Evolutionary conservation across 257 asterid genomes (phyloP), one percentile per base, ranked within the genome.

Genomic region (Penstemon davidsonii): DNA sequence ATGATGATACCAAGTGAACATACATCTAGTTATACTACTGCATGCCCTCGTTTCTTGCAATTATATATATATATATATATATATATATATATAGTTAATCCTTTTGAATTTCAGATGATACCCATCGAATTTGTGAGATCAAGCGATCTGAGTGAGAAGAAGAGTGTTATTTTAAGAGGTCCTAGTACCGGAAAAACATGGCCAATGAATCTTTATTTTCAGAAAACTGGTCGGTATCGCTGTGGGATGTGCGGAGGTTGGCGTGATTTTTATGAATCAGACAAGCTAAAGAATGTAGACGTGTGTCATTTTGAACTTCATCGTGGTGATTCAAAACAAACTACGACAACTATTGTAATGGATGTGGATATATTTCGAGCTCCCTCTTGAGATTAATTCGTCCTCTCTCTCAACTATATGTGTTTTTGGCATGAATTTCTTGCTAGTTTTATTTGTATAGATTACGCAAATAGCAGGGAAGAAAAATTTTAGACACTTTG

Each of bases 251-350:
- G 1, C 11, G 39, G 15, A 15, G 62, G 62, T n/a, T 66, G 70
- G 61, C 3, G 5, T 43, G 19, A 15, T 3, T 53, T 66, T 15
- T 53, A 52, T 3, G 25, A 18, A 52, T 55, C 57, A 2, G 66
- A 60, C 52, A 55, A 43, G 60, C 69, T 59, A 8, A 46, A 58
- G 25, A 44, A 45, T 8, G 60, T 65, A 60, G 47, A 66, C 54
- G 42, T 41, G 40, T 53, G 71, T 18, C 12, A 1, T 8, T 66
- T 53, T 18, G 53, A 66, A 41, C 53, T 53, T 18, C 8, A 41
- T 13, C 52, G 5, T 12, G 1, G 33, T 25, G 33, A 18, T 53
- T 44, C 52, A 9, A 7, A 0, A 53, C 19, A 7, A 8, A 3
- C 25, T 1, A 53, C 8, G 11, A 55, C 10, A 25, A 25, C 33